Base-by-base conservation (phyloP, 768 basidiomycete species). In the Auricularia auricula-judae region DNA sequence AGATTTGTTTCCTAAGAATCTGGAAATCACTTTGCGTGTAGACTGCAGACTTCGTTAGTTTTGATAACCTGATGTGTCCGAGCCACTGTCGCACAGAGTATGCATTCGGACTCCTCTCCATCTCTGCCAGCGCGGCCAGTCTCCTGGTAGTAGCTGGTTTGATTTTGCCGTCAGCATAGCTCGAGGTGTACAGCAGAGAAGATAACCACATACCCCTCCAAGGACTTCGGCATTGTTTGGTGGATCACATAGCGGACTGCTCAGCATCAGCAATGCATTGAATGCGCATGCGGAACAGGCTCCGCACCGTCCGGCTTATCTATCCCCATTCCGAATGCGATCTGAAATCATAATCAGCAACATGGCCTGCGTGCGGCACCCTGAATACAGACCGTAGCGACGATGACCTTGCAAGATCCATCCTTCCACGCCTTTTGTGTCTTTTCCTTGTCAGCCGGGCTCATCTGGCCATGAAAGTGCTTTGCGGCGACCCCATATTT, bases 281-380 rank as follows among this genome's bases (percentile, higher is more conserved):
- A 2, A 14, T 36, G 7, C 61, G 65, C n/a, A 42, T 29, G 29
- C 29, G 29, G 29, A 2, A 29, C 29, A 29, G 29, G 29, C 29
- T 29, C 29, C 29, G 29, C 10, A 70, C 70, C 70, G 62, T 76
- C 75, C 47, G 74, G 56, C 64, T 95, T 94, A 74, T 95, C 91
- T 61, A 96, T 91, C 1, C 96, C 95, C 94, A 98, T 98, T 11
- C 96, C 96, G 73, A 98, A 98, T 0, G 94, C 94, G 68, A 94
- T 85, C 93, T 94, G 70, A 39, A 29, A 44, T 7, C 44, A 18
- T 7, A 65, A 18, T 51, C 3, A 36, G 42, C 61, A 39, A 62
- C 35, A 63, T 29, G 29, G 62, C 29, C 11, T 61, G 62, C 4
- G 47, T 42, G 3, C 10, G 8, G n/a, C 47, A 47, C 62, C 44